These are phyloP conservation scores for Coelastrella sp. DNA, from an alignment of 139 green algal species.

Conservation along the genomic window DNA sequence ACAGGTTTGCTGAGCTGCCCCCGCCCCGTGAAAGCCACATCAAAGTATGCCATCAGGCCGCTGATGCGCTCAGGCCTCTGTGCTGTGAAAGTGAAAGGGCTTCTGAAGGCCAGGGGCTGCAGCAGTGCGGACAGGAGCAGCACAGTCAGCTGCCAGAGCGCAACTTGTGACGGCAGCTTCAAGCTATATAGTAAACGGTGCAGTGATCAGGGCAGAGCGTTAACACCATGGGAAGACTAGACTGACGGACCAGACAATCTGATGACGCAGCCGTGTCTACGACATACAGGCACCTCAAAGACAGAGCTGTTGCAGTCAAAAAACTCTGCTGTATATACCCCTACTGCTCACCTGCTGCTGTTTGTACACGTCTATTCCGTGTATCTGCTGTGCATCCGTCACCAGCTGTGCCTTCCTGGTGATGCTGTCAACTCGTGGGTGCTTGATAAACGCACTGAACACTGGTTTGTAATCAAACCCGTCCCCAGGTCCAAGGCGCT, in stretches of 20 bases:
- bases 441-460: slow-evolving; percentile 22
- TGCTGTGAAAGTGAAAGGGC: slow-evolving; percentile 11
- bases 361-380: neutral
- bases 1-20: neutral
- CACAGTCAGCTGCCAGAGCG: no score
- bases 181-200: no score
- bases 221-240: no score
- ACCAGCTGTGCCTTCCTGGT: slow-evolving; percentile 17
- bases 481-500: neutral
- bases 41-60: slow-evolving; percentile 20
- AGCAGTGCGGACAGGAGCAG: neutral
- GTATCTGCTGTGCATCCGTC: slow-evolving; percentile 7
- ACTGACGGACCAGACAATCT: no score
- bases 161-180: no score
- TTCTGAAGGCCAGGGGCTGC: slow-evolving; percentile 9
- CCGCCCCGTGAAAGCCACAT: slow-evolving; percentile 4
- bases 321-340: no score
- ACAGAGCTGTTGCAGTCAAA: neutral
- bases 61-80: slow-evolving; percentile 33
- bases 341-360: no score
- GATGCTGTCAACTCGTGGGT: slow-evolving; percentile 23
- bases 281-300: no score
- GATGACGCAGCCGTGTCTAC: neutral
- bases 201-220: no score
- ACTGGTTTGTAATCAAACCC: slow-evolving; percentile 18